Percentiles rank a stretch among this genome's conserved stretches.
Conservation (phyloP, 2,329 filamentous ascomycete species). For the Cadophora sp. region DNA sequence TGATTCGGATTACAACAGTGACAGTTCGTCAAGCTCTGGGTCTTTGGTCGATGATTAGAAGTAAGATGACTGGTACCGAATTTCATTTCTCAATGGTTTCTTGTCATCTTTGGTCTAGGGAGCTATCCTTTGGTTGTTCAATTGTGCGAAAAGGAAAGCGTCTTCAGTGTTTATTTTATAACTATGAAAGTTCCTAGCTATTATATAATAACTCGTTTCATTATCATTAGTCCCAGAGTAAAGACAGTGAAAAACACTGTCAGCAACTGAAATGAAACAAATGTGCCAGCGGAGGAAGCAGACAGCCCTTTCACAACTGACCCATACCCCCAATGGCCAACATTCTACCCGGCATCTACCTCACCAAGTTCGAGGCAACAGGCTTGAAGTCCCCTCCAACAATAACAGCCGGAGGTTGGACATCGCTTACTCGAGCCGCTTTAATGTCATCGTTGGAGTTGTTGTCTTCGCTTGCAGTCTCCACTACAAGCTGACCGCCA, state of each 20-base stretch:
- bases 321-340: not conserved
- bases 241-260: not conserved
- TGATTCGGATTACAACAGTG: conserved; percentile 29
- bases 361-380: not conserved
- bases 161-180: too few relatives aligned
- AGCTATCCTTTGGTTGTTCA: not conserved
- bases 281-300: not conserved
- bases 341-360: not conserved
- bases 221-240: not conserved
- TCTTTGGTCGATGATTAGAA: conserved; percentile 14
- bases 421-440: not conserved
- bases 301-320: not conserved
- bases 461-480: conserved; percentile 3
- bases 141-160: too few relatives aligned
- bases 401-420: not conserved
- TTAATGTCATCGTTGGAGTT: conserved; percentile 12
- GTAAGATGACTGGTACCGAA: not conserved
- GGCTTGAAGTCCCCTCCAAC: not conserved
- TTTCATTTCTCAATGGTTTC: not conserved
- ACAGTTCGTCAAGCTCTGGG: conserved; percentile 17
- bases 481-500: not conserved
- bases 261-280: not conserved
- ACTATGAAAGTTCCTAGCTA: too few relatives aligned
- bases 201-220: too few relatives aligned
- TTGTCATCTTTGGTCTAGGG: not conserved